Evolutionary conservation across 768 basidiomycete genomes (phyloP).

Genomic region (Mycena rebaudengoi): DNA sequence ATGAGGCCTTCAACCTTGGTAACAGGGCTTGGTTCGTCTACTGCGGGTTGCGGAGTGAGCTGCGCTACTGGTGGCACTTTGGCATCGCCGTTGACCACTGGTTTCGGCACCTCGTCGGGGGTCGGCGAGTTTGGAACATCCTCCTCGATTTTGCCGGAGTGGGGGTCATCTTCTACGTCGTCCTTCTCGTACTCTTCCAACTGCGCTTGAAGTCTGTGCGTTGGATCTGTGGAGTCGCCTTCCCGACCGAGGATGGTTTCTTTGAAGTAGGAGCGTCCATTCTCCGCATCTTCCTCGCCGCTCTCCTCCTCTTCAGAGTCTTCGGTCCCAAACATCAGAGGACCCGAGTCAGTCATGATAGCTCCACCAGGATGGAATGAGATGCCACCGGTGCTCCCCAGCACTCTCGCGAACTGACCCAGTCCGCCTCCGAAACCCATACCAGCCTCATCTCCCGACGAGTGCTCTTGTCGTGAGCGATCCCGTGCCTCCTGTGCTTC

Average conservation of each 20-base stretch:
- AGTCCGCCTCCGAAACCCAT: constrained; percentile 47
- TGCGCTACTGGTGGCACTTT: constrained; percentile 54
- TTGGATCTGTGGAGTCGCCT: constrained; percentile 59
- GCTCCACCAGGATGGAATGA: constrained; percentile 66
- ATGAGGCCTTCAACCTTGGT: constrained; percentile 71
- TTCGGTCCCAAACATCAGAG: constrained; percentile 72
- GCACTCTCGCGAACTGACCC: constrained; percentile 61
- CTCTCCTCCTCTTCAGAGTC: constrained; percentile 71
- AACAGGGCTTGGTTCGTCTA: constrained; percentile 62
- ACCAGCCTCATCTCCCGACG: constrained; percentile 39
- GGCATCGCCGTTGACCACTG: constrained; percentile 56
- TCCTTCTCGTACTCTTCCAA: constrained; percentile 71
- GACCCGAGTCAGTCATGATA: constrained; percentile 57
- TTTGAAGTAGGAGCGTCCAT: constrained; percentile 55
- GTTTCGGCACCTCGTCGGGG: constrained; percentile 45
- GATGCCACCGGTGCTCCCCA: constrained; percentile 69
- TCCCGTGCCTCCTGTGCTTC: constrained; percentile 65
- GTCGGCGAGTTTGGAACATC: constrained; percentile 31
- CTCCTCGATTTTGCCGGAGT: constrained; percentile 34
- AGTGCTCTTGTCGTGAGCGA: constrained; percentile 39
- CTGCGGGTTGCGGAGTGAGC: constrained; percentile 56
- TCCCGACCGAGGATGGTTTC: constrained; percentile 54
- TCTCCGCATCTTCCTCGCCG: constrained; percentile 53
- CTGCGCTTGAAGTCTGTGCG: constrained; percentile 65
- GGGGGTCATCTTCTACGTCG: constrained; percentile 46